Evolutionary conservation across 78 protist species (phyloP).

Genomic region (Capsaspora owczarzaki): DNA sequence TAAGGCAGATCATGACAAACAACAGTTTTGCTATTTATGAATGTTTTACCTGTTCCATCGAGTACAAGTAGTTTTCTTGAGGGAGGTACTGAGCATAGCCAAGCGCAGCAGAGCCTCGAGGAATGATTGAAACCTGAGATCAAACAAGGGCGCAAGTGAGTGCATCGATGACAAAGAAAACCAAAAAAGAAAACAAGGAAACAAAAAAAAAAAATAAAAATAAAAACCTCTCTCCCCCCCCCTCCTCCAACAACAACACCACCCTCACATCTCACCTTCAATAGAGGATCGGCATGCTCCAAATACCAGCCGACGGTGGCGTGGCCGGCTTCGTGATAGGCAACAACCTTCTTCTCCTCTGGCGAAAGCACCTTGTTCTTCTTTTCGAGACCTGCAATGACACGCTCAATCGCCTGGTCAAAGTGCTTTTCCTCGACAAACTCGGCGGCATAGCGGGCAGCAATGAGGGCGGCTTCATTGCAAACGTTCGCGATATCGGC

Average conservation of each 20-base stretch:
- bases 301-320: slow-evolving; percentile 94
- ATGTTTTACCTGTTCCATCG: slow-evolving; percentile 47
- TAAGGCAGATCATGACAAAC: neutral
- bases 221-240: too few species aligned
- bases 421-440: slow-evolving; percentile 62
- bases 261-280: slow-evolving; percentile 70
- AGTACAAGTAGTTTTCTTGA: slow-evolving; percentile 66
- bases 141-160: neutral
- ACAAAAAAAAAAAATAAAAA: too few species aligned
- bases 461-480: slow-evolving; percentile 88
- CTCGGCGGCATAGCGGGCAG: slow-evolving; percentile 54
- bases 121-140: slow-evolving; percentile 82
- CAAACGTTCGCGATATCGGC: slow-evolving; percentile 93
- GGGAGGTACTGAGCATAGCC: slow-evolving; percentile 96
- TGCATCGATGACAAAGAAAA: neutral
- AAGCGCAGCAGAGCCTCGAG: slow-evolving; percentile 87
- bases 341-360: slow-evolving; percentile 72
- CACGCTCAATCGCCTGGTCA: slow-evolving; percentile 91
- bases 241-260: neutral
- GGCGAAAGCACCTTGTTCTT: slow-evolving; percentile 43
- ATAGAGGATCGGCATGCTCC: slow-evolving; percentile 84
- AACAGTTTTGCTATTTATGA: neutral
- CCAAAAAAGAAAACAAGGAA: too few species aligned
- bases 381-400: slow-evolving; percentile 78
- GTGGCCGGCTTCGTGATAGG: slow-evolving; percentile 99